These are phyloP conservation scores for Aspergillus novofumigatus DNA, from an alignment of 2,329 filamentous ascomycete species.

Conservation along the genomic window DNA sequence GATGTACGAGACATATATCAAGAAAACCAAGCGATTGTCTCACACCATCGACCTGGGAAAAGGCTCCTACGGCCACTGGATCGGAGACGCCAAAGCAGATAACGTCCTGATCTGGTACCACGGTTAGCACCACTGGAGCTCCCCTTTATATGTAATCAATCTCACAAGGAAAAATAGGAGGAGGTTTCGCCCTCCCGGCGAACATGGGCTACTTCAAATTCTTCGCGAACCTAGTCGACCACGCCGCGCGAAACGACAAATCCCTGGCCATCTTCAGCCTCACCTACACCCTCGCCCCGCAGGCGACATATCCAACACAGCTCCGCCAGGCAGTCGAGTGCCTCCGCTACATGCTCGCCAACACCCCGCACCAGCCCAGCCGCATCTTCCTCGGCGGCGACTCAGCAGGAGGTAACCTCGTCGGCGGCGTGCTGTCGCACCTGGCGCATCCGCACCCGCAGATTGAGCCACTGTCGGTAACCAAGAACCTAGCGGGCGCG, in stretches of 20 bases:
- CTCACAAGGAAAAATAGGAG: conserved; percentile 36
- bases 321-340: conserved; percentile 39
- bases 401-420: conserved; percentile 43
- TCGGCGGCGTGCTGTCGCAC: conserved; percentile 37
- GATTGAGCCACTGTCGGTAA: conserved; percentile 41
- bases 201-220: conserved; percentile 47
- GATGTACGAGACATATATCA: conserved; percentile 27
- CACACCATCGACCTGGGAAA: conserved; percentile 29
- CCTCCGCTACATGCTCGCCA: conserved; percentile 36
- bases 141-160: not conserved
- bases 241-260: conserved; percentile 41
- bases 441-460: conserved; percentile 53
- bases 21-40: conserved; percentile 19
- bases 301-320: conserved; percentile 42
- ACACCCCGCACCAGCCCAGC: conserved; percentile 29
- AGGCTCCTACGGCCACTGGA: conserved; percentile 36
- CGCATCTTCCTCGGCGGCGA: conserved; percentile 42
- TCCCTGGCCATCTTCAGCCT: conserved; percentile 50
- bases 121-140: conserved; percentile 23
- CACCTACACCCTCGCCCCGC: conserved; percentile 55
- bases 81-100: conserved; percentile 33
- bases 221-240: conserved; percentile 41
- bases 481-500: conserved; percentile 45
- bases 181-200: conserved; percentile 53
- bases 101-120: conserved; percentile 40